Percentiles rank a stretch among this genome's conserved stretches.
Conservation (phyloP, 805 yeast species). For the Metschnikowia proteae region DNA sequence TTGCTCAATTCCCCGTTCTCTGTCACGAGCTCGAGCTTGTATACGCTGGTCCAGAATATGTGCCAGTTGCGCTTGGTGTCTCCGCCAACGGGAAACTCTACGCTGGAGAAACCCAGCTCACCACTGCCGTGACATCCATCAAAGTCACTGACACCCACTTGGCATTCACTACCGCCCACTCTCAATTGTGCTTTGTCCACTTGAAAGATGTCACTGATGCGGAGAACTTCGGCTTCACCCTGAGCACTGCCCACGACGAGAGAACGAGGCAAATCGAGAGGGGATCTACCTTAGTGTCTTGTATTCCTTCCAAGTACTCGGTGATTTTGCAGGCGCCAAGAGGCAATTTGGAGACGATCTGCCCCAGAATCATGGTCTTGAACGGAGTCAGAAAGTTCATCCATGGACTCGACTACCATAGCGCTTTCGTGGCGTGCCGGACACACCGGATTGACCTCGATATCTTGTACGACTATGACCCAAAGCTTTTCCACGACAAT, state of each 20-base stretch:
- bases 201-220: slow-evolving; percentile 43
- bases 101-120: slow-evolving; percentile 54
- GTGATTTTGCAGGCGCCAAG: slow-evolving; percentile 91
- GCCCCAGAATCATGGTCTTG: slow-evolving; percentile 88
- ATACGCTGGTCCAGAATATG: slow-evolving; percentile 17
- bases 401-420: slow-evolving; percentile 49
- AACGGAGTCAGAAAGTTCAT: slow-evolving; percentile 76
- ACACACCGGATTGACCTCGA: slow-evolving; percentile 90
- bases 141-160: slow-evolving; percentile 67
- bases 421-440: slow-evolving; percentile 83
- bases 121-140: slow-evolving; percentile 79
- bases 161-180: slow-evolving; percentile 84
- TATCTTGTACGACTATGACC: slow-evolving; percentile 82
- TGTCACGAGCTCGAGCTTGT: slow-evolving; percentile 57
- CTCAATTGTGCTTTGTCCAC: slow-evolving; percentile 77
- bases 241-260: slow-evolving; percentile 53
- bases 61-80: slow-evolving; percentile 60
- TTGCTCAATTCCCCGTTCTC: slow-evolving; percentile 62
- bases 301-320: slow-evolving; percentile 76
- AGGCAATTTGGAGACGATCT: slow-evolving; percentile 92
- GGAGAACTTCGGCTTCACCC: slow-evolving; percentile 28
- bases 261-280: slow-evolving; percentile 85
- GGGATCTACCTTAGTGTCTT: slow-evolving; percentile 80
- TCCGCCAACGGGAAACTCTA: slow-evolving; percentile 72
- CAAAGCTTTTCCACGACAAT: slow-evolving; percentile 60